Base-by-base conservation (phyloP, 2,329 filamentous ascomycete genomes). In the Colletotrichum sp. region DNA sequence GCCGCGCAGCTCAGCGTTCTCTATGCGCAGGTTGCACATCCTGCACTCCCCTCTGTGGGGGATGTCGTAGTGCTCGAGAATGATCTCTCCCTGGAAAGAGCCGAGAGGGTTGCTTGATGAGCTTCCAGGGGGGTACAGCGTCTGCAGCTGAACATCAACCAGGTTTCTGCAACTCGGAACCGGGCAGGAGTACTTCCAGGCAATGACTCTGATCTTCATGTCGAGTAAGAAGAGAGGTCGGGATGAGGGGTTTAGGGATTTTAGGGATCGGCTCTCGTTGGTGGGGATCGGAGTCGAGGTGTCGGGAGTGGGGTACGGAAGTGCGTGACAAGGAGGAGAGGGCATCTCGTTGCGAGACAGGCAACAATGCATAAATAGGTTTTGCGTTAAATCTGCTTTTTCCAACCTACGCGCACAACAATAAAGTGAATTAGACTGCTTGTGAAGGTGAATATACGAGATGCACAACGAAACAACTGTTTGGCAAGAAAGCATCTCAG, bases 341-440 rank as follows among this genome's bases (percentile, higher is more conserved):
- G 44, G 44, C 10, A 21, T 13, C 1, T 13, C 2, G 10, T 21
- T 52, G 44, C n/a, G 44, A 52, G 44, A 5, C 10, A 3, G 44
- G n/a, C 44, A 52, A 5, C n/a, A 52, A 52, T 52, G n/a, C 44
- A 52, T 52, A 52, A 52, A 52, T 52, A 52, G 44, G 44, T 52
- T 0, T 52, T 7, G 10, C 44, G n/a, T 21, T 21, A 2, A 8
- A 13, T 13, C 6, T 52, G 4, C 4, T 52, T 0, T 52, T 52
- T 1, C 0, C 10, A 52, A 2, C 2, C n/a, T 52, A 8, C 2
- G 44, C 44, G n/a, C 18, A 21, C n/a, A 21, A 7, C 1, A 1
- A 21, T 21, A 21, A 13, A 52, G 44, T 52, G 44, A 52, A 52
- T 52, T 21, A 21, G 2, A 3, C 10, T 13, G 10, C 44, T 52